Evolutionary conservation across 352 stramenopile species (phyloP), one percentile per base, ranked within the genome.

Genomic region (Achlya hypogyna): DNA sequence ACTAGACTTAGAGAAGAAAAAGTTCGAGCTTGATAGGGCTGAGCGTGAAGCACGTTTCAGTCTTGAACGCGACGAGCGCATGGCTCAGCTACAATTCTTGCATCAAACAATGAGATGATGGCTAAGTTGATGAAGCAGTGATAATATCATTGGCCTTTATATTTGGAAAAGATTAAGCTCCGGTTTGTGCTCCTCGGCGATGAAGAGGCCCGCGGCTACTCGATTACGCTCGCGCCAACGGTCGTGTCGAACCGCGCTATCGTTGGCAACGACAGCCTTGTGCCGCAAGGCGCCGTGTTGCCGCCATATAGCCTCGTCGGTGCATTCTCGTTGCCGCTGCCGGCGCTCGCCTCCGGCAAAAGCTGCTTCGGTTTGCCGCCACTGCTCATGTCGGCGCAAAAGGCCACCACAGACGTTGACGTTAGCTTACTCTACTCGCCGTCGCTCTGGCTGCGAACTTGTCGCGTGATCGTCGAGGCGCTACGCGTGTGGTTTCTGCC

Each of bases 151-250:
- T n/a, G n/a, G n/a, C n/a, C n/a, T n/a, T n/a, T n/a, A n/a, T n/a
- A n/a, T n/a, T n/a, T n/a, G n/a, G n/a, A n/a, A n/a, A n/a, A n/a
- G n/a, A n/a, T n/a, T n/a, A n/a, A n/a, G n/a, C n/a, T n/a, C n/a
- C n/a, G n/a, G n/a, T n/a, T n/a, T n/a, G 56, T 64, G 6, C 51
- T 59, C 27, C 25, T 59, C 22, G 51, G 51, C 31, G 51, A 59
- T 28, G 51, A 59, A 23, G 16, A 59, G 18, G 14, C 29, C 5
- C 51, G 51, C 5, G 51, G 51, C 14, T 59, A 59, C 14, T 23
- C 51, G 16, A 27, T 59, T 6, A 59, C 2, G 27, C 51, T 59
- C 8, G 51, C 23, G 1, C 20, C 22, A 28, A 59, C 51, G 4
- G 23, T 35, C 2, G 18, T 59, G 27, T 14, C 16, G 4, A n/a